Percentiles rank a stretch among this genome's conserved stretches.
phyloP scores from a whole-genome alignment of 371 early-diverging fungal species.

The Mucor irregularis region DNA sequence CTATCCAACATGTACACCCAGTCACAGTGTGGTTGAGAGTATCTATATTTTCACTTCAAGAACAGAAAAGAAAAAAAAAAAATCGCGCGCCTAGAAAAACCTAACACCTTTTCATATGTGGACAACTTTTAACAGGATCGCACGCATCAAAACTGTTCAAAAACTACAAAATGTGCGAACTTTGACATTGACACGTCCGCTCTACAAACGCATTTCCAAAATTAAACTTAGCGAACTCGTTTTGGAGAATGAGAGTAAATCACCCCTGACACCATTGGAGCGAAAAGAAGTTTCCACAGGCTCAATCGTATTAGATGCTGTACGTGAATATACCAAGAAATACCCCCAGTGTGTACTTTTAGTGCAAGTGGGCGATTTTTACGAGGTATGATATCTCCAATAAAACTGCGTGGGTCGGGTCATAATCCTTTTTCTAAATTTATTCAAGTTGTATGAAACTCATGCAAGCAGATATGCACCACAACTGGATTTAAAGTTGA shows the following conservation, averaged over 20 bases:
- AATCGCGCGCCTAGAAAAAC: no score
- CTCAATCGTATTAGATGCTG: slow-evolving; percentile 51
- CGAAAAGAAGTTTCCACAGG: slow-evolving; percentile 26
- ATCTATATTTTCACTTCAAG: no score
- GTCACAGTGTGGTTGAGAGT: neutral
- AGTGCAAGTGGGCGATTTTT: slow-evolving; percentile 93
- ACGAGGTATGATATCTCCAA: slow-evolving; percentile 74
- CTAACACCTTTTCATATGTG: no score
- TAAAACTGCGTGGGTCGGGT: neutral
- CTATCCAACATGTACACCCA: no score
- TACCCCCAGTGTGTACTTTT: slow-evolving; percentile 81
- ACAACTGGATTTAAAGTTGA: slow-evolving; percentile 70
- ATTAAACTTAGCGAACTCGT: slow-evolving; percentile 17
- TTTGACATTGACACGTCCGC: neutral
- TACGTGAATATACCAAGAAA: slow-evolving; percentile 64
- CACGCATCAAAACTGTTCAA: no score
- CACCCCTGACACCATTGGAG: neutral
- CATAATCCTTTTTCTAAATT: neutral
- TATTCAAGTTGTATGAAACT: slow-evolving; percentile 66
- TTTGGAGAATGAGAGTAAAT: neutral
- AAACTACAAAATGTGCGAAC: no score
- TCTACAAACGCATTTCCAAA: slow-evolving; percentile 9
- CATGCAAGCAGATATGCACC: slow-evolving; percentile 73
- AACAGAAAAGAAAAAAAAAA: no score
- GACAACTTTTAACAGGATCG: neutral